Evolutionary conservation across 2,329 filamentous ascomycete genomes (phyloP).

Genomic region (Beauveria asiatica): DNA sequence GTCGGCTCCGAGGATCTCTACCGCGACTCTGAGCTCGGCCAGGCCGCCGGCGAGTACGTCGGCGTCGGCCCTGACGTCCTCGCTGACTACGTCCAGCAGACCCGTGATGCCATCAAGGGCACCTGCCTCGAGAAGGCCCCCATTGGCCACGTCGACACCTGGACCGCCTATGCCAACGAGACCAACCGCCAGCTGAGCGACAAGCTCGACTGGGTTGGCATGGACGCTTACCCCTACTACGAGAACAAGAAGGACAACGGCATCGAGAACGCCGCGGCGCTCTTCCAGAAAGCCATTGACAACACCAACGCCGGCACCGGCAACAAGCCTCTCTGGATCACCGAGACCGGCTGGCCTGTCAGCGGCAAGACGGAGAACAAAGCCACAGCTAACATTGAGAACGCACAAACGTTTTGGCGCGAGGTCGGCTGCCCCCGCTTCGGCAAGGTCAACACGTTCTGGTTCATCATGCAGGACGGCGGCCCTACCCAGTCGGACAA

Average conservation of each 20-base stretch:
- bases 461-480: conserved; percentile 68
- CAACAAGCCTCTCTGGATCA: conserved; percentile 73
- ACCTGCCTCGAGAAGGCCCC: conserved; percentile 49
- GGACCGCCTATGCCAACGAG: conserved; percentile 68
- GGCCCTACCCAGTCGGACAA: conserved; percentile 42
- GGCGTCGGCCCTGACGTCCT: conserved; percentile 57
- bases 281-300: conserved; percentile 61
- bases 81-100: conserved; percentile 60
- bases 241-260: conserved; percentile 59
- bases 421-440: conserved; percentile 66
- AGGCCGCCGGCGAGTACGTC: conserved; percentile 50
- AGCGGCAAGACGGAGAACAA: conserved; percentile 54
- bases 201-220: conserved; percentile 68
- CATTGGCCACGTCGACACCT: conserved; percentile 84
- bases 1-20: conserved; percentile 84
- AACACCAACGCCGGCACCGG: conserved; percentile 49
- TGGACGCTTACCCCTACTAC: conserved; percentile 83
- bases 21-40: conserved; percentile 64
- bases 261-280: conserved; percentile 52
- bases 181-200: conserved; percentile 64
- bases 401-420: conserved; percentile 75
- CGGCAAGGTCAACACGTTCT: conserved; percentile 59
- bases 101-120: conserved; percentile 53
- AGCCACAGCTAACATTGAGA: conserved; percentile 54
- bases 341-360: conserved; percentile 83